Evolutionary conservation across 345 rosid genomes (phyloP), one percentile per base, ranked within the genome.

Genomic region (Barbarea vulgaris): DNA sequence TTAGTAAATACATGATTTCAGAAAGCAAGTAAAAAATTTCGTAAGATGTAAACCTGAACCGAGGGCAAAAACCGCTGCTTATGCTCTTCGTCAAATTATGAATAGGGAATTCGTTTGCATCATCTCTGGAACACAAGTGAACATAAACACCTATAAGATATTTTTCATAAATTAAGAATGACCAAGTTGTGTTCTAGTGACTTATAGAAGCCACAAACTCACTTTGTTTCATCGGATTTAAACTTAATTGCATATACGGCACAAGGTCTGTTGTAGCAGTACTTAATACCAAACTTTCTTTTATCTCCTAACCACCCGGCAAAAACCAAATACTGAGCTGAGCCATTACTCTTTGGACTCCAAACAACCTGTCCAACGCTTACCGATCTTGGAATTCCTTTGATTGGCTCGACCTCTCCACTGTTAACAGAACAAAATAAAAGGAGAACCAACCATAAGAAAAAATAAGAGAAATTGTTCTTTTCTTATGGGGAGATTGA

Each of bases 321-420:
- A 69, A 90, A 92, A 79, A 95, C 90, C 73, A 95, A 76, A 80
- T 82, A 84, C 52, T 84, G 92, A 71, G 82, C 53, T 15, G 42
- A 64, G 31, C 82, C 87, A 61, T 77, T 79, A 39, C 54, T 47
- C 36, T 69, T 31, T 67, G 97, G 97, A 64, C 93, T 88, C 99
- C 99, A 95, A 54, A 92, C 89, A 31, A 92, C 99, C 81, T 95
- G 99, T 39, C 99, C 97, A 74, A 82, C 79, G 50, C 98, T 95
- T 69, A 95, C 33, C 9, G 91, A 86, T 80, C 82, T 86, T 4
- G 86, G 50, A 82, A 92, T 83, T 83, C 93, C 96, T 87, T 83
- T 80, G 57, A 90, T 75, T 54, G 83, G 84, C 65, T 75, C 73
- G 2, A 92, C 97, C 70, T 84, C 85, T 79, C 91, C 99, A 79